Evolutionary conservation across 2,329 filamentous ascomycete species (phyloP).

Genomic region (Herpotrichia juniperi): DNA sequence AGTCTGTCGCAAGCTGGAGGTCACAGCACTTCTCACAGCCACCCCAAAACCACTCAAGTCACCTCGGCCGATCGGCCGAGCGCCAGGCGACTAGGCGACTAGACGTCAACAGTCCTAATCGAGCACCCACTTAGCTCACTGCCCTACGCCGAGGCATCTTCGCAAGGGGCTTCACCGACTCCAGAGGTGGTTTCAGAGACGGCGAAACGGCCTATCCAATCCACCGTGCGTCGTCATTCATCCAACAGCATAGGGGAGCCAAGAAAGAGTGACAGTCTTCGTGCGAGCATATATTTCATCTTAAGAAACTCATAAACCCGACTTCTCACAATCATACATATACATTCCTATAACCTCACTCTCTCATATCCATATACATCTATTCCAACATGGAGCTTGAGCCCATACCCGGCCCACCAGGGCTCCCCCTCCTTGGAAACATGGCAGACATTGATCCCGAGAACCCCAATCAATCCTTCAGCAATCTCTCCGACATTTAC

Average conservation of each 20-base stretch:
- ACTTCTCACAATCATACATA: background rate
- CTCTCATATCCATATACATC: background rate
- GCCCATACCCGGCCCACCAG: slow-evolving; percentile 68
- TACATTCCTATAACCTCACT: background rate
- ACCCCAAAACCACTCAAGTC: background rate
- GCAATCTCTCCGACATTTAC: slow-evolving; percentile 67
- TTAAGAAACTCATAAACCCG: background rate
- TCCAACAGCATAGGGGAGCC: no score
- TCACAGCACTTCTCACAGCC: no score
- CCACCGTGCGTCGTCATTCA: background rate
- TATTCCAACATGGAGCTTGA: slow-evolving; percentile 17
- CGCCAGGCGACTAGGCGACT: background rate
- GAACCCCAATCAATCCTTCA: slow-evolving; percentile 62
- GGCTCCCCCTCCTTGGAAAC: slow-evolving; percentile 71
- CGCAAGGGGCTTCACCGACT: background rate
- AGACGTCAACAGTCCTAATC: background rate
- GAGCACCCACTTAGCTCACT: background rate
- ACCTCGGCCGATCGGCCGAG: slow-evolving; percentile 4
- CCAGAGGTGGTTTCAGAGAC: slow-evolving; percentile 8
- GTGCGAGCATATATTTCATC: background rate
- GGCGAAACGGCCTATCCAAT: slow-evolving; percentile 9
- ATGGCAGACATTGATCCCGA: slow-evolving; percentile 66
- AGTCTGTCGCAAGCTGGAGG: background rate
- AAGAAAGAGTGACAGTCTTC: background rate
- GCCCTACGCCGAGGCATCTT: slow-evolving; percentile 12